Percentiles rank a stretch among this genome's conserved stretches.
phyloP scores from a whole-genome alignment of 1,284 basidiomycete species.

The Tilletia walkeri region DNA sequence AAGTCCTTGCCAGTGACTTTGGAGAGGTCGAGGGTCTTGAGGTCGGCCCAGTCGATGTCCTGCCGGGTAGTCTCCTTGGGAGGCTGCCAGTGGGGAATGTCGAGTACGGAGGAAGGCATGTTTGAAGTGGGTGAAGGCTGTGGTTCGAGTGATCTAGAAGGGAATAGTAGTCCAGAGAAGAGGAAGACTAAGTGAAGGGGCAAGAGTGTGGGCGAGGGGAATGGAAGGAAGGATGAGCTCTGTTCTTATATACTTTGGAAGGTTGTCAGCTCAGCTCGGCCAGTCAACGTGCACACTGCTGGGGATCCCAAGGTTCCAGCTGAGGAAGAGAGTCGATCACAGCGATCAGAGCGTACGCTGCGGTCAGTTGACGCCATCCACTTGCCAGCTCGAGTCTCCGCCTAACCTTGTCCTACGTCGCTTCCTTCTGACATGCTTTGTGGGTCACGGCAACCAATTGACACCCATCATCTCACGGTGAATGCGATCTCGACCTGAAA shows the following conservation, averaged over 20 bases:
- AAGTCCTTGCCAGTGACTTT: slow-evolving; percentile 43
- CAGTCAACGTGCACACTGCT: neutral
- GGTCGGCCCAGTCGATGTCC: slow-evolving; percentile 53
- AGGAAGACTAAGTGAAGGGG: neutral
- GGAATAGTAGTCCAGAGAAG: neutral
- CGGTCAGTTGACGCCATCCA: too few species aligned
- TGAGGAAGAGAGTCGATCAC: too few species aligned
- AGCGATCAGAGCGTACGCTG: too few species aligned
- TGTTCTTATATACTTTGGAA: neutral
- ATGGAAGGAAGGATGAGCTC: neutral
- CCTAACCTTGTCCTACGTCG: too few species aligned
- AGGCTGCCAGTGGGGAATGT: slow-evolving; percentile 45
- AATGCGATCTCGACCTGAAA: too few species aligned
- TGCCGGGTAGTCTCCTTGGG: slow-evolving; percentile 38
- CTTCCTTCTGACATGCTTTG: too few species aligned
- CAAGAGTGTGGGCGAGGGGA: neutral
- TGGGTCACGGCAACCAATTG: neutral
- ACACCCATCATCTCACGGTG: neutral
- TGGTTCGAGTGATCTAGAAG: neutral
- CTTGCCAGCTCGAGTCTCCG: too few species aligned
- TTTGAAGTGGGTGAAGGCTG: neutral
- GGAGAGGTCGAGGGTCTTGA: slow-evolving; percentile 49
- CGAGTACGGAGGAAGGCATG: slow-evolving; percentile 20
- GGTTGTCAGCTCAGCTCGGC: neutral
- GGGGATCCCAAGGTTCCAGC: neutral